Evolutionary conservation across 345 rosid species (phyloP), one percentile per base, ranked within the genome.

Genomic region (Eucalyptus sp.): DNA sequence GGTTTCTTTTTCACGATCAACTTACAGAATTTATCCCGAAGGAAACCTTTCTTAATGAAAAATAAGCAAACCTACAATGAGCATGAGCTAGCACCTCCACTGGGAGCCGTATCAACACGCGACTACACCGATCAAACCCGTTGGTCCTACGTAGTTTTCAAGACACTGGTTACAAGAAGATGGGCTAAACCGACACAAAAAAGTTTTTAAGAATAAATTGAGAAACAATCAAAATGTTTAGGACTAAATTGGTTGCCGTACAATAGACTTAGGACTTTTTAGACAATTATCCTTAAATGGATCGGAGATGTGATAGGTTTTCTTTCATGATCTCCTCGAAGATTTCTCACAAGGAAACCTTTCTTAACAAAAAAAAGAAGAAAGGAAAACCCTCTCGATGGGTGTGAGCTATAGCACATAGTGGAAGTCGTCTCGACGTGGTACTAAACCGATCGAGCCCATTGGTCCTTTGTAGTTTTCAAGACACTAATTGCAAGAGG

Each of bases 161-260:
- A 56, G 29, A 1, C 58, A 18, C 58, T 52, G 58, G 24, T 18
- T 18, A 52, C 25, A 1, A 52, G 25, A 52, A 52, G 58, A 3
- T 52, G 58, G 58, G 56, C 10, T 52, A 52, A 52, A 52, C 10
- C 0, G 56, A 52, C 56, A 7, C 4, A 46, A 16, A 51, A 52
- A 7, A 52, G 7, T 17, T 0, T 13, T 50, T 50, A 51, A 52
- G 10, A 52, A 2, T 7, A 52, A 52, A 52, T 52, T 52, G 25
- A 3, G 2, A 52, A 52, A 18, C 1, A 7, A 52, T 1, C 9
- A 18, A 18, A 52, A 52, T 0, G 7, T 52, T 52, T 52, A 52
- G 0, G 1, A 52, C 2, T 0, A 18, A 52, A 52, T 52, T 52
- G 0, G 0, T 18, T 3, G 2, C 0, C 0, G 0, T 7, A 18